Evolutionary conservation across 345 rosid genomes (phyloP), one percentile per base, ranked within the genome.

Genomic region (Rhizophora mangle): DNA sequence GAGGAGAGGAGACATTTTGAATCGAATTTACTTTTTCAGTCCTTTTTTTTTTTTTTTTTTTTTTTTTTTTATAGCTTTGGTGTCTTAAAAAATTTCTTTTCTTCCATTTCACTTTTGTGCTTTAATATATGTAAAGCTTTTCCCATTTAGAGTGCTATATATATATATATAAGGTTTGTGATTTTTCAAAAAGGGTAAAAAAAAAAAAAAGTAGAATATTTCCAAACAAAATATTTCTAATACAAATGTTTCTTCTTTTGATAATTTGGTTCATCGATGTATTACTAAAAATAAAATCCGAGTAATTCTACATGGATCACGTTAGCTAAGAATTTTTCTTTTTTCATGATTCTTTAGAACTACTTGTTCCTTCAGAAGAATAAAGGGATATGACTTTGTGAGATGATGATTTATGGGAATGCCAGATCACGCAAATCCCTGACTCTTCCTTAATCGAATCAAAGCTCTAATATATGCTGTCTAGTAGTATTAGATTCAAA

Each of bases 1-100:
- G 86, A 80, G 74, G 54, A 39, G 67, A 77, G 74, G 49, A 51
- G 67, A 77, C 76, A 78, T 73, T 78, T 80, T 82, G 80, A 76
- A 76, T 81, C 77, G 73, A 80, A 82, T 80, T 80, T 68, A 36
- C 62, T 66, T 77, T 16, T 20, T 43, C 32, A 65, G 54, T n/a
- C 15, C 24, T 24, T 24, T 24, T 24, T 24, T 1, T 24, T 24
- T 24, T 24, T 24, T 24, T 24, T 24, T 24, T 1, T 24, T 24
- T 24, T 24, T 24, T 20, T 62, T 57, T 55, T 8, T 4, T 56
- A 8, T 24, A 56, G 18, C 13, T 21, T 68, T 63, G 15, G 59
- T 31, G 24, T 31, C 55, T 54, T 39, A 4, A 19, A 37, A 37
- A 37, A 18, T 53, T 16, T 37, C 54, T 10, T 36, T 13, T 43